phyloP scores from a whole-genome alignment of 768 basidiomycete species.

The Mycena chlorophos region DNA sequence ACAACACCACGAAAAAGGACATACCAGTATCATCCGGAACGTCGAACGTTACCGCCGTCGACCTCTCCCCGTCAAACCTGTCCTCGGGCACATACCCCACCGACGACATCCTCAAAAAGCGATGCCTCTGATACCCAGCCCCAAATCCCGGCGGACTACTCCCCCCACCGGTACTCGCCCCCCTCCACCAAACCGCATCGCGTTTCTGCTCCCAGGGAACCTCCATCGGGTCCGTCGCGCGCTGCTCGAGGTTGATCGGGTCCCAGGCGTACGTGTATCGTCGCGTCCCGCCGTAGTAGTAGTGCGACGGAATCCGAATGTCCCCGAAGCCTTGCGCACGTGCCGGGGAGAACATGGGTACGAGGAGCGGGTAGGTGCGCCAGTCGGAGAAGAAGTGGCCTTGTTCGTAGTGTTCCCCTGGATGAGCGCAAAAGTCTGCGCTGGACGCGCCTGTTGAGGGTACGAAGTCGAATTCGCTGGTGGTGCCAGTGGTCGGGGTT shows the following conservation, averaged over 20 bases:
- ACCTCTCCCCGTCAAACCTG: constrained; percentile 4
- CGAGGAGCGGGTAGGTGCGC: constrained; percentile 81
- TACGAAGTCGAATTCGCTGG: constrained; percentile 67
- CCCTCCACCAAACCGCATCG: constrained; percentile 92
- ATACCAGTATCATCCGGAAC: constrained; percentile 24
- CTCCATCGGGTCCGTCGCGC: constrained; percentile 84
- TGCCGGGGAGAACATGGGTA: constrained; percentile 92
- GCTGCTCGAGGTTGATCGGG: constrained; percentile 65
- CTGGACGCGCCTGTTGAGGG: constrained; percentile 53
- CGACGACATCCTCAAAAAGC: constrained; percentile 82
- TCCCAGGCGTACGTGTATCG: constrained; percentile 92
- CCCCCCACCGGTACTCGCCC: constrained; percentile 94
- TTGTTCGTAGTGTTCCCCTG: constrained; percentile 83
- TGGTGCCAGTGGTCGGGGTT: constrained; percentile 25
- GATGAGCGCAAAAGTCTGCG: constrained; percentile 76
- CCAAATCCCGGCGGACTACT: constrained; percentile 83
- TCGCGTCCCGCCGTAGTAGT: constrained; percentile 83
- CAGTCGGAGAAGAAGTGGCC: constrained; percentile 98
- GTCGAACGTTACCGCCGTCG: constrained; percentile 18
- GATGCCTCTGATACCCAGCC: constrained; percentile 81
- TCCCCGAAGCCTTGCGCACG: constrained; percentile 84
- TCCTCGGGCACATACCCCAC: constrained; percentile 24
- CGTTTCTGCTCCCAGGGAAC: constrained; percentile 84
- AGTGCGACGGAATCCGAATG: constrained; percentile 93
- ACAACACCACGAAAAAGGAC: too few species aligned